Base-by-base conservation (phyloP, 495 filamentous ascomycete species). In the Neurospora sp. region DNA sequence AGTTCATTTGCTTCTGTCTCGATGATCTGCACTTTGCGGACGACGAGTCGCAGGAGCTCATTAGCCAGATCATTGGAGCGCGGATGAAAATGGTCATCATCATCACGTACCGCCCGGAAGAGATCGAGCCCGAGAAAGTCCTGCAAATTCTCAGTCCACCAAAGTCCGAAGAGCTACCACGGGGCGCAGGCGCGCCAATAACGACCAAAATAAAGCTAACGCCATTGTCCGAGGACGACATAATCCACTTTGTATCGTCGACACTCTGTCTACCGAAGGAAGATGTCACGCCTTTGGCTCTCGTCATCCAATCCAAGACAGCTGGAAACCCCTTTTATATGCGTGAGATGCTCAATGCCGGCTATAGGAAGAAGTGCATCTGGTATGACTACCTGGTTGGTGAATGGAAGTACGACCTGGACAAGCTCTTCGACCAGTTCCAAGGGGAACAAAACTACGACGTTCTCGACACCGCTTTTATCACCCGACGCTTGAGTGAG, bases 21-120 rank as follows among this genome's bases (percentile, higher is more conserved):
- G 94, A 97, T 77, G 94, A 97, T 78, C 83, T 96, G 21, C 93
- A 97, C 76, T 93, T 91, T 78, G 92, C 93, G 21, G 94, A 97
- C 76, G 89, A 92, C 66, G 94, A 97, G 76, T 94, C 91, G 5
- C 81, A 93, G 43, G 92, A 97, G 69, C 83, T 97, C 73, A 89
- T 97, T 34, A 85, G 88, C 71, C 90, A 91, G 75, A 91, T 96
- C 48, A 87, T 96, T 21, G 82, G 83, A 59, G 87, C 89, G 5
- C 90, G 90, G 76, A 85, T 97, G 36, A 92, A 92, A 6, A 91
- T 96, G 79, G 87, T 93, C 10, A 85, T 97, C 11, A 90, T 97
- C 45, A 82, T 96, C 66, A 91, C 89, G 4, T 88, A 87, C 77
- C 84, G 88, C 21, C 84, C 86, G 9, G 88, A 89, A 17, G 86